Evolutionary conservation across 2,329 filamentous ascomycete species (phyloP).

Genomic region (Rasamsonia emersonii): DNA sequence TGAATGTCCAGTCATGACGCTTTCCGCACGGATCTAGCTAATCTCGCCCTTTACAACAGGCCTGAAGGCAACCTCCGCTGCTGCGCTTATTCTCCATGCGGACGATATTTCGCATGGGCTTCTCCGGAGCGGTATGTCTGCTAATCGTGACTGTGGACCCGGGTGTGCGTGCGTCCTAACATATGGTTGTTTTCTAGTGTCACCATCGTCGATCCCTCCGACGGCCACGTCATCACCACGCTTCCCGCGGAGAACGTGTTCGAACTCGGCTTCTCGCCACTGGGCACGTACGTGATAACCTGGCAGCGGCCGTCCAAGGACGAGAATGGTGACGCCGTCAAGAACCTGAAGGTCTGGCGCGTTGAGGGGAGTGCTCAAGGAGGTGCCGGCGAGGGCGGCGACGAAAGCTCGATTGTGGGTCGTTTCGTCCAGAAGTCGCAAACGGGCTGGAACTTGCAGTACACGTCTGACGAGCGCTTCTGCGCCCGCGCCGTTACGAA

Average conservation of each 20-base stretch:
- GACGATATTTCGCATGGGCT: conserved; percentile 93
- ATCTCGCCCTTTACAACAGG: conserved; percentile 35
- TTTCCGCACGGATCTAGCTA: conserved; percentile 9
- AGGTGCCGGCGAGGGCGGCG: conserved; percentile 41
- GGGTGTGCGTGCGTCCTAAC: conserved; percentile 1
- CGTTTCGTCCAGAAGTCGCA: conserved; percentile 93
- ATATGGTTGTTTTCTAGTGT: conserved; percentile 45
- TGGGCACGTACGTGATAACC: conserved; percentile 87
- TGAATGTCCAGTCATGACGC: conserved; percentile 4
- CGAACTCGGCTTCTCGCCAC: conserved; percentile 88
- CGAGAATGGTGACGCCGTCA: conserved; percentile 82
- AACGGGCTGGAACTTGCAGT: conserved; percentile 95
- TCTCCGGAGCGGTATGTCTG: conserved; percentile 60
- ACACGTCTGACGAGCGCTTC: conserved; percentile 85
- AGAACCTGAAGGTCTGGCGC: conserved; percentile 96
- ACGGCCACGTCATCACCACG: conserved; percentile 63
- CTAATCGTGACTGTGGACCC: conserved; percentile 1
- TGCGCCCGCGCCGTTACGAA: conserved; percentile 93
- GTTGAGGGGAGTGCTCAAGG: conserved; percentile 60
- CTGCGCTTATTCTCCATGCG: conserved; percentile 90
- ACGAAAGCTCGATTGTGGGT: conserved; percentile 66
- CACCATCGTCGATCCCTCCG: conserved; percentile 71
- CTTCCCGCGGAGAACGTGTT: conserved; percentile 78
- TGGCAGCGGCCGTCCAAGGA: conserved; percentile 94
- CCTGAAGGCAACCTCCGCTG: conserved; percentile 92